phyloP scores from a whole-genome alignment of 768 basidiomycete species.

The Saitozyma podzolica region DNA sequence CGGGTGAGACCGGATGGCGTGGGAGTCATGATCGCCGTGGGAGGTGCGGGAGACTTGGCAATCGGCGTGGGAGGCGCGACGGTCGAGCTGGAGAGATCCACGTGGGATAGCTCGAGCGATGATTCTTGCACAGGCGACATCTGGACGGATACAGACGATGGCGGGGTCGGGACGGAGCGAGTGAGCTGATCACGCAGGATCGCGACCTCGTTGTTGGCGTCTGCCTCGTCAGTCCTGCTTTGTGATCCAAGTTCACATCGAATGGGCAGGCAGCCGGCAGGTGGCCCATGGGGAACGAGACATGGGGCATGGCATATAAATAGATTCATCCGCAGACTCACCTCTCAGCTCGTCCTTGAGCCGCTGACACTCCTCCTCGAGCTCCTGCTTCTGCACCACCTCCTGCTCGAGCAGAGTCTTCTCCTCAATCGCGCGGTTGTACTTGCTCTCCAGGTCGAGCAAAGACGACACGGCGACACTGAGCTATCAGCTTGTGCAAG shows the following conservation, averaged over 20 bases:
- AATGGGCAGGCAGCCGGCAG: background rate
- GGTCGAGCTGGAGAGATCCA: constrained; percentile 14
- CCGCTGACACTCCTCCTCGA: constrained; percentile 89
- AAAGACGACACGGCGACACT: constrained; percentile 54
- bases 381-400: constrained; percentile 78
- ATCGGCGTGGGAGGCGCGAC: constrained; percentile 15
- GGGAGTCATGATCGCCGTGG: background rate
- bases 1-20: constrained; percentile 11
- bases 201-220: constrained; percentile 78
- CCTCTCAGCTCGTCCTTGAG: constrained; percentile 91
- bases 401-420: constrained; percentile 97
- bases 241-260: constrained; percentile 3
- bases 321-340: constrained; percentile 47
- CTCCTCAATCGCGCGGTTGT: constrained; percentile 88
- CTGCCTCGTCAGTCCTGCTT: constrained; percentile 55
- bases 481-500: constrained; percentile 58
- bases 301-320: background rate
- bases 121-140: constrained; percentile 32
- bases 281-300: background rate
- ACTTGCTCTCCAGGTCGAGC: constrained; percentile 70
- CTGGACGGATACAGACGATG: constrained; percentile 28
- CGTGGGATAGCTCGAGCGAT: constrained; percentile 15
- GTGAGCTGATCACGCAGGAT: constrained; percentile 75
- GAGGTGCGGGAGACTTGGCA: constrained; percentile 1
- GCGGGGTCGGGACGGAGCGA: constrained; percentile 34